Evolutionary conservation across 192 early-diverging fungal genomes (phyloP), one percentile per base, ranked within the genome.

Genomic region (Coemansia sp.): DNA sequence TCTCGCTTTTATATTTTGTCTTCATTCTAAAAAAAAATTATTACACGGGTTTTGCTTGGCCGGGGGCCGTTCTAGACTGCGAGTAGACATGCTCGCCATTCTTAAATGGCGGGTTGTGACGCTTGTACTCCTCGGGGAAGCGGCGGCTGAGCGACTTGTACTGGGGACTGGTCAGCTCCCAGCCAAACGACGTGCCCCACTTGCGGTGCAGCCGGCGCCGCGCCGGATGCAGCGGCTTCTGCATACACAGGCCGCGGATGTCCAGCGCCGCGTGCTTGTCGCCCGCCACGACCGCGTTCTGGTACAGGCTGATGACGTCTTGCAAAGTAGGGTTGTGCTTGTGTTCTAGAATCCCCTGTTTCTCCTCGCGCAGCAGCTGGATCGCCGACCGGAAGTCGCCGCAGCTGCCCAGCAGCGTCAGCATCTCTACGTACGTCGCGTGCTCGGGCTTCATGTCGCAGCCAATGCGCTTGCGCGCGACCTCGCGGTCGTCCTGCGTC

Each of bases 391-490:
- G 56, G 28, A 84, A 59, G 45, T 88, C 81, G 47, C 83, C 58
- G 31, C 68, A 66, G 60, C 81, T 82, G 46, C 86, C 85, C 29
- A 91, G 64, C 18, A 85, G 74, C 23, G 85, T 86, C n/a, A 87
- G 71, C 87, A 89, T 88, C 33, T 82, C 66, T 21, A 82, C 65
- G 55, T 84, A 83, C 21, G 71, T 69, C 5, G 80, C 60, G 29
- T 85, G 82, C 48, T 89, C 85, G 30, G 82, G 65, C 18, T 71
- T 62, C 50, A 82, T 67, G 9, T 82, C 85, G 60, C 81, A 81
- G 31, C 85, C 85, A 22, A 71, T 62, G 29, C 23, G 38, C 29
- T 48, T 56, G 58, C 81, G 77, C 4, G 68, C 77, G 5, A 19
- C 67, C 58, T 69, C 73, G 35, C 74, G 68, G 50, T 75, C 68